Conservation (phyloP, 2,329 filamentous ascomycete species). For the Sporothrix inflata region DNA sequence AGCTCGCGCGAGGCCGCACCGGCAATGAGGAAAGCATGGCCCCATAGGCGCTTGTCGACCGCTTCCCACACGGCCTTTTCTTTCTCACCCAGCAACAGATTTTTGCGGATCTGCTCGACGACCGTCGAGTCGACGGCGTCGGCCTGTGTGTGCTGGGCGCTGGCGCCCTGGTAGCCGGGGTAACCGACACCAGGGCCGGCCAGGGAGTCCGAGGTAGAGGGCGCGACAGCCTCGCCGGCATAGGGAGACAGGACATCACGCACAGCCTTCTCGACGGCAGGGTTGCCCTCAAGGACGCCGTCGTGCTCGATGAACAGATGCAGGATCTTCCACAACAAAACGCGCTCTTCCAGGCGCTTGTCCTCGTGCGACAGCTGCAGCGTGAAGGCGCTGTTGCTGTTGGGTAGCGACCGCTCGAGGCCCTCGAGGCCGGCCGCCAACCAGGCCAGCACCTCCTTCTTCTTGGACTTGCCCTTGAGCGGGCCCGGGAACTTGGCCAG, state of each 20-base stretch:
- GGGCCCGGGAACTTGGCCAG: slow-evolving; percentile 87
- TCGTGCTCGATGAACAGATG: slow-evolving; percentile 84
- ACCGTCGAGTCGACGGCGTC: slow-evolving; percentile 72
- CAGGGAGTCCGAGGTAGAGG: slow-evolving; percentile 4
- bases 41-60: slow-evolving; percentile 92
- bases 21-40: slow-evolving; percentile 90
- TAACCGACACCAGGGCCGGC: slow-evolving; percentile 33
- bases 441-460: slow-evolving; percentile 90
- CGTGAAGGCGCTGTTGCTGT: slow-evolving; percentile 52
- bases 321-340: slow-evolving; percentile 86
- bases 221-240: slow-evolving; percentile 28
- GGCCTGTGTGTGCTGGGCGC: slow-evolving; percentile 31
- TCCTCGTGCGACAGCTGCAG: slow-evolving; percentile 60
- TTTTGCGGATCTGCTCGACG: slow-evolving; percentile 71
- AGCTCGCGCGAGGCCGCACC: slow-evolving; percentile 75
- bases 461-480: slow-evolving; percentile 85
- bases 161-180: slow-evolving; percentile 16
- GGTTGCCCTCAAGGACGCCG: slow-evolving; percentile 74
- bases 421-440: slow-evolving; percentile 73
- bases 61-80: slow-evolving; percentile 93
- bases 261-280: slow-evolving; percentile 73
- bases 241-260: slow-evolving; percentile 63
- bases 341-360: slow-evolving; percentile 76
- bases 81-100: slow-evolving; percentile 77
- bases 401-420: slow-evolving; percentile 65